Evolutionary conservation across 305 asterid genomes (phyloP), one percentile per base, ranked within the genome.

Genomic region (Solanum aculeatissimum): DNA sequence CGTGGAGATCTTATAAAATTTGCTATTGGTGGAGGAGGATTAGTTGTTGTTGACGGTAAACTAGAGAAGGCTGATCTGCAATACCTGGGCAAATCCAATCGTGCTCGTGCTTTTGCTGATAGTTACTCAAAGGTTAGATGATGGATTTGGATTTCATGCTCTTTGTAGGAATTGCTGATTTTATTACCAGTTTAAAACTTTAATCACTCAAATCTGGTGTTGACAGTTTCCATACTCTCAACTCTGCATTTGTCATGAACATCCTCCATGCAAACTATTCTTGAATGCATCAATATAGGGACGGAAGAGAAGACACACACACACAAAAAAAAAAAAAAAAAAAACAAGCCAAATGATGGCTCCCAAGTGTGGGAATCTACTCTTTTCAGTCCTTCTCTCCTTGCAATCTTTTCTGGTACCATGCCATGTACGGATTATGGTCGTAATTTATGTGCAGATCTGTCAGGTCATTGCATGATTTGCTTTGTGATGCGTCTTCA

Each of bases 51-150:
- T 68, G 95, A 95, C 49, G 94, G 99, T 54, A 92, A 90, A 85
- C 86, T 95, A 86, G 97, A 89, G 93, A 92, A 84, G 87, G 98
- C 97, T 68, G 98, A 97, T 90, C 86, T 97, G 86, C 93, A 92
- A 53, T 95, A 92, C 87, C 85, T 93, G 3, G 98, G 95, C 43
- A 94, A 92, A 89, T 82, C 95, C 85, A 94, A 94, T 82, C 98
- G 98, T 43, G 92, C 95, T n/a, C 96, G 98, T 85, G 90, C 93
- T 47, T 94, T 95, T 88, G 98, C 98, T 18, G 99, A 97, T 90
- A 93, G 98, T 85, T 94, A 90, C 92, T 95, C 99, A 80, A 97
- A 95, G 97, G 99, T 93, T 85, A 88, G 93, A 58, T 12, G 79
- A 16, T 45, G 49, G 63, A 49, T 84, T 87, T 3, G 27, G 57